Evolutionary conservation across 2,329 filamentous ascomycete genomes (phyloP).

Genomic region (Aspergillus pseudoterreus): DNA sequence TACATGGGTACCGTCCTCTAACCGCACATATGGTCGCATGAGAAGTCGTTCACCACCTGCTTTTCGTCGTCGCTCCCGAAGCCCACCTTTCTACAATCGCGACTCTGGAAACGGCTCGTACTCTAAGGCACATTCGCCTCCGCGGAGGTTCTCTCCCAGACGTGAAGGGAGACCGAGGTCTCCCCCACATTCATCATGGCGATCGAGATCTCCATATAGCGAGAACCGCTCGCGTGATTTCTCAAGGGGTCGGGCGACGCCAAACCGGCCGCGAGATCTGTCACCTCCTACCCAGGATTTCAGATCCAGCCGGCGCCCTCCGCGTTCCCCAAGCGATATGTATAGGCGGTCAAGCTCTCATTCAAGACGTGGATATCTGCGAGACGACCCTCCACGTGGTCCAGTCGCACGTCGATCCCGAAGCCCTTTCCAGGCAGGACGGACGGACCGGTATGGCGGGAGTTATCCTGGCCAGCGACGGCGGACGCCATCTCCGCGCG

Average conservation of each 20-base stretch:
- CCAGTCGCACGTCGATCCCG: constrained; percentile 47
- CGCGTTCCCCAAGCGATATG: constrained; percentile 24
- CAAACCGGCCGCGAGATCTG: constrained; percentile 33
- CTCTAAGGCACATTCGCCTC: constrained; percentile 34
- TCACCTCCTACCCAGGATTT: constrained; percentile 33
- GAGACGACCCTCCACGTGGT: constrained; percentile 33
- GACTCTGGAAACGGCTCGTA: constrained; percentile 30
- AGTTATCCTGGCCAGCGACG: constrained; percentile 48
- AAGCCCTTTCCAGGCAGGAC: constrained; percentile 51
- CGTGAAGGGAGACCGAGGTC: constrained; percentile 38
- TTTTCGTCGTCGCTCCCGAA: constrained; percentile 42
- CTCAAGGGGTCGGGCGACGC: constrained; percentile 29
- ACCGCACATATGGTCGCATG: constrained; percentile 30
- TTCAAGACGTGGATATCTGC: constrained; percentile 30
- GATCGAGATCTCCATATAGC: constrained; percentile 38
- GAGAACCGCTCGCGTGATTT: constrained; percentile 28
- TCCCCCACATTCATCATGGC: constrained; percentile 32
- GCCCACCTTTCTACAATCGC: constrained; percentile 36
- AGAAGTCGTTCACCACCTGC: constrained; percentile 41
- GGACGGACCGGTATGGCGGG: constrained; percentile 45
- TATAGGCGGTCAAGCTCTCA: constrained; percentile 43
- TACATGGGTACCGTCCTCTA: constrained; percentile 39
- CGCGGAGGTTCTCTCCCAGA: constrained; percentile 39
- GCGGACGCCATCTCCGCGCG: constrained; percentile 51
- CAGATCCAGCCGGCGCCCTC: constrained; percentile 27